Base-by-base conservation (phyloP, 345 rosid species). In the Cardamine chenopodiifolia region DNA sequence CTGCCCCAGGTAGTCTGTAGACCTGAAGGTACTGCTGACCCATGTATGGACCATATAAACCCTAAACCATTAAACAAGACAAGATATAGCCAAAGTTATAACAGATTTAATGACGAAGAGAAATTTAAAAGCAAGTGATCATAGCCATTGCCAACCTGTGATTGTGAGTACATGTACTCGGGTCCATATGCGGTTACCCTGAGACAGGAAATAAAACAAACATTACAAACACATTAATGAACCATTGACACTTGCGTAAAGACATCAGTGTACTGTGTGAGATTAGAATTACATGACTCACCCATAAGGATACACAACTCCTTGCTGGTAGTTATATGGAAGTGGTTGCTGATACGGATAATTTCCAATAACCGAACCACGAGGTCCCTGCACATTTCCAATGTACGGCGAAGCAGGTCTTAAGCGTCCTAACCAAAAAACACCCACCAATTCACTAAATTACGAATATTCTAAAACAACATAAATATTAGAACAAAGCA, bases 251-350 rank as follows among this genome's bases (percentile, higher is more conserved):
- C n/a, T n/a, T n/a, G n/a, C n/a, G n/a, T n/a, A n/a, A n/a, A n/a
- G n/a, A n/a, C n/a, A n/a, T 19, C 15, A 40, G 44, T 57, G 40
- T 35, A 57, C 52, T 37, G 54, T 39, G 70, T 59, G 32, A 74
- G 2, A 14, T 50, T n/a, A 23, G 40, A 66, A 71, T 68, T 17
- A 69, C 44, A 52, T 58, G 80, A 79, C 87, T 86, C 57, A 94
- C 98, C 98, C 96, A 79, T 88, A 90, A 81, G 95, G 93, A 72
- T 88, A 88, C 47, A 84, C 64, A 79, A 90, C 48, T 76, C 90
- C 95, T 72, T 88, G 97, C 52, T 87, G 96, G 80, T 90, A 90
- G 86, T 68, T 77, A 79, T 82, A 84, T 37, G 93, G 74, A 83
- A 83, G 75, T 26, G 90, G 89, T 48, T 87, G 96, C 82, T 89